Evolutionary conservation across 2,329 filamentous ascomycete genomes (phyloP), one percentile per base, ranked within the genome.

Genomic region (Coniochaeta sp.): DNA sequence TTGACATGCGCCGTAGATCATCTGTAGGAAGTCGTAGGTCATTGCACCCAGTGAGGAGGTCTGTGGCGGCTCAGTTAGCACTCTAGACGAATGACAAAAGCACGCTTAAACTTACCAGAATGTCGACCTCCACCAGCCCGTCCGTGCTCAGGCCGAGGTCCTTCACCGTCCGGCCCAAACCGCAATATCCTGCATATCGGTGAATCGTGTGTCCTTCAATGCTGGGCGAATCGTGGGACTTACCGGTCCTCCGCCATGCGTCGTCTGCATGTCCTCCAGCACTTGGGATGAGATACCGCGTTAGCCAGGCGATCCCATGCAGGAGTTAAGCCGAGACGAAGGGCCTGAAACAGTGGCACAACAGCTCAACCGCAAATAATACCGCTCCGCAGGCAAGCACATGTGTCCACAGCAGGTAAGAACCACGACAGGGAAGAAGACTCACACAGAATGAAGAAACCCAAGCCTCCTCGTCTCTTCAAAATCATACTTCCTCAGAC

Each of bases 391-490:
- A n/a, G n/a, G n/a, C n/a, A n/a, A n/a, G n/a, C n/a, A n/a, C n/a
- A n/a, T n/a, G n/a, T n/a, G n/a, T n/a, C n/a, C n/a, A 45, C 22
- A 13, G 20, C 40, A n/a, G n/a, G 40, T 7, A 20, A 51, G 24
- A 51, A 50, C 46, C 22, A 50, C 12, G 38, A 28, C 9, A 50
- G 40, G n/a, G 49, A 16, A 18, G 20, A 12, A 6, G 12, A n/a
- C 84, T 67, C 69, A 90, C 86, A 95, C 88, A 7, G 87, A 86
- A 65, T 95, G 90, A 6, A 97, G 81, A 65, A 99, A 96, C 1
- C 82, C 87, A 57, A 95, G 77, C 28, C 80, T 71, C 10, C 69
- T 67, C 0, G 92, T 96, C 54, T 79, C 76, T 2, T 80, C 77
- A 63, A 95, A 97, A 66, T 97, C 90, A 66, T 95, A 97, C 28